Evolutionary conservation across 2,329 filamentous ascomycete genomes (phyloP).

Genomic region (Colletotrichum phormii): DNA sequence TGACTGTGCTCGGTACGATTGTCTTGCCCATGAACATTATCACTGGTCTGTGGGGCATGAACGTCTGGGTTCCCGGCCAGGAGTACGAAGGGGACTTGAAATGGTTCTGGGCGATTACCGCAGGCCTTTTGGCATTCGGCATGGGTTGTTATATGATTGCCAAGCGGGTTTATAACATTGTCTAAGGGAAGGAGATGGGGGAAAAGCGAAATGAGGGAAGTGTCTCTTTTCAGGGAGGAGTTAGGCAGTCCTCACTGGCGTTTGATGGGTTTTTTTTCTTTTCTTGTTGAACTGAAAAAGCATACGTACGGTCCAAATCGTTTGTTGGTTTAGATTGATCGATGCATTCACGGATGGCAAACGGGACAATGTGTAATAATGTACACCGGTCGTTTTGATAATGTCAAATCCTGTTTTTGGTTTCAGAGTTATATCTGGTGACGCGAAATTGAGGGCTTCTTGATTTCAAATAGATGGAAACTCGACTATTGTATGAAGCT

Average conservation of each 20-base stretch:
- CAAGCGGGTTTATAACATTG: conserved; percentile 85
- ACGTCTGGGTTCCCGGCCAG: conserved; percentile 95
- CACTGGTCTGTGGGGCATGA: conserved; percentile 99
- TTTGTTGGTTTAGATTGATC: conserved; percentile 1
- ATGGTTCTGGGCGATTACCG: conserved; percentile 83
- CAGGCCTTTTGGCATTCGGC: conserved; percentile 82
- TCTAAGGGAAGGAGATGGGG: conserved; percentile 54
- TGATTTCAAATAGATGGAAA: too few relatives aligned
- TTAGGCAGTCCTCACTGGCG: neutral
- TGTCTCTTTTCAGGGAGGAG: neutral
- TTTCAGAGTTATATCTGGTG: too few relatives aligned
- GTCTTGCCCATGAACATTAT: conserved; percentile 99
- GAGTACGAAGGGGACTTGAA: conserved; percentile 78
- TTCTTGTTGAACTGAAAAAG: conserved; percentile 10
- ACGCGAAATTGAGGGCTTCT: too few relatives aligned
- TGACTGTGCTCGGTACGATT: conserved; percentile 96
- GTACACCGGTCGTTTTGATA: conserved; percentile 10
- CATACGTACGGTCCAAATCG: neutral
- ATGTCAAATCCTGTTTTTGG: conserved; percentile 9
- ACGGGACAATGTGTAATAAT: conserved; percentile 26
- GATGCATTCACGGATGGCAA: conserved; percentile 33
- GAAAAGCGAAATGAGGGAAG: neutral
- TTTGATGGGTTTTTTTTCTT: neutral
- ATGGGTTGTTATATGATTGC: conserved; percentile 83
- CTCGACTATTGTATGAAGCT: too few relatives aligned